phyloP scores from a whole-genome alignment of 2,329 filamentous ascomycete genomes.

The Penicillium palitans region DNA sequence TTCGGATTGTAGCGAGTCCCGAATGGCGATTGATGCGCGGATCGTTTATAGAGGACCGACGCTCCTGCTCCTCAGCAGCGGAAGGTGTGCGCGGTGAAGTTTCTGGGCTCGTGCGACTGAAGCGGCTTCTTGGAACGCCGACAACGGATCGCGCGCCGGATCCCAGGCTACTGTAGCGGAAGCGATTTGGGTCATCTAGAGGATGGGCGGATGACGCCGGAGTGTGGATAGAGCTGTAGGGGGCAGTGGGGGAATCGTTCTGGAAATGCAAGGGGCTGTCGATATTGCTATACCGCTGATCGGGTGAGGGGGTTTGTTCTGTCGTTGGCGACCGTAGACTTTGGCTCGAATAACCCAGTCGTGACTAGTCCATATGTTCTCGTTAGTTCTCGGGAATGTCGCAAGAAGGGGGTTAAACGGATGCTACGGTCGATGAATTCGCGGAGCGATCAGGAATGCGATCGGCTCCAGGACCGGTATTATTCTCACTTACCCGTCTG shows the following conservation, averaged over 20 bases:
- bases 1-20: constrained; percentile 37
- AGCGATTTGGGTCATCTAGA: constrained; percentile 39
- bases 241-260: constrained; percentile 33
- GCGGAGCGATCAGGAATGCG: constrained; percentile 9
- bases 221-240: constrained; percentile 29
- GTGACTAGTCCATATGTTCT: constrained; percentile 32
- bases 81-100: constrained; percentile 34
- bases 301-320: constrained; percentile 41
- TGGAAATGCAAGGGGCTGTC: constrained; percentile 39
- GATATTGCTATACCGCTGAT: constrained; percentile 36
- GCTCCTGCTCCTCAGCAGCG: constrained; percentile 32
- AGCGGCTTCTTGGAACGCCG: constrained; percentile 38
- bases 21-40: constrained; percentile 37
- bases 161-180: constrained; percentile 36
- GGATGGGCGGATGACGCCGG: constrained; percentile 41
- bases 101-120: constrained; percentile 40
- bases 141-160: constrained; percentile 39
- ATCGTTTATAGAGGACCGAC: constrained; percentile 36
- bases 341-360: constrained; percentile 38
- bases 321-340: constrained; percentile 37
- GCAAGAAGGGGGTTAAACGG: neutral
- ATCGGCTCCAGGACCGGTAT: neutral
- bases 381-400: constrained; percentile 18
- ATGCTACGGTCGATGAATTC: neutral
- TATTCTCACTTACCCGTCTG: constrained; percentile 37